Percentiles rank a stretch among this genome's conserved stretches.
Conservation (phyloP, 2,329 filamentous ascomycete genomes). For the Fusarium oxysporum region DNA sequence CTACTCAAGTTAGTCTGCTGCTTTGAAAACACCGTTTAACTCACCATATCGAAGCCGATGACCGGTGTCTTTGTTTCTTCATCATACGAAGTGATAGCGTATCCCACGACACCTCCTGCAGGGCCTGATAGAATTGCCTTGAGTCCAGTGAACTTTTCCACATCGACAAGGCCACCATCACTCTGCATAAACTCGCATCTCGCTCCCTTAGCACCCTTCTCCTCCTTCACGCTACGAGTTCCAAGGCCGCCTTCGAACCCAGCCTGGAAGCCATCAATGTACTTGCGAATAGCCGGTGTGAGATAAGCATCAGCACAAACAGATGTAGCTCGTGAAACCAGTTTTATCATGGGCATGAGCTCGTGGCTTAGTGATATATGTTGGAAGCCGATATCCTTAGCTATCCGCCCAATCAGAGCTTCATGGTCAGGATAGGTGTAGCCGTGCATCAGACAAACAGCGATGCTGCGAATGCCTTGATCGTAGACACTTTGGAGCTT, state of each 20-base stretch:
- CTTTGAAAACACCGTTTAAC: not conserved
- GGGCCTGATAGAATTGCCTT: conserved; percentile 89
- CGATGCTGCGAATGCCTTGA: conserved; percentile 80
- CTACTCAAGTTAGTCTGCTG: conserved; percentile 37
- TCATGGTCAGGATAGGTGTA: conserved; percentile 94
- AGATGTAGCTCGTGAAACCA: conserved; percentile 57
- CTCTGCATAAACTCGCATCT: conserved; percentile 97
- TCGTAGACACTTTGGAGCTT: conserved; percentile 73
- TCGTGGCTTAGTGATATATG: conserved; percentile 74
- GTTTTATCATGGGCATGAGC: conserved; percentile 59
- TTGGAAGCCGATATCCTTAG: conserved; percentile 77
- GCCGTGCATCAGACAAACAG: conserved; percentile 91
- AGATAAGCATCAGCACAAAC: conserved; percentile 59
- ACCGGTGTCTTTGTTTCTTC: conserved; percentile 83
- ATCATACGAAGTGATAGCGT: conserved; percentile 92
- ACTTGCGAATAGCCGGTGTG: conserved; percentile 56
- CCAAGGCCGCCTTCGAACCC: conserved; percentile 87
- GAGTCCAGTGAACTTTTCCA: conserved; percentile 84
- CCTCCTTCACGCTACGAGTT: conserved; percentile 76
- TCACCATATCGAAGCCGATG: conserved; percentile 91
- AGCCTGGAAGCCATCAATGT: conserved; percentile 78
- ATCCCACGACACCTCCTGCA: conserved; percentile 93
- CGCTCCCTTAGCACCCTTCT: conserved; percentile 73
- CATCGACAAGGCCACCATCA: conserved; percentile 79
- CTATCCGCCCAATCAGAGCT: conserved; percentile 78